These are phyloP conservation scores for Iris pallida DNA, from an alignment of 116 monocot genomes.

Conservation along the genomic window DNA sequence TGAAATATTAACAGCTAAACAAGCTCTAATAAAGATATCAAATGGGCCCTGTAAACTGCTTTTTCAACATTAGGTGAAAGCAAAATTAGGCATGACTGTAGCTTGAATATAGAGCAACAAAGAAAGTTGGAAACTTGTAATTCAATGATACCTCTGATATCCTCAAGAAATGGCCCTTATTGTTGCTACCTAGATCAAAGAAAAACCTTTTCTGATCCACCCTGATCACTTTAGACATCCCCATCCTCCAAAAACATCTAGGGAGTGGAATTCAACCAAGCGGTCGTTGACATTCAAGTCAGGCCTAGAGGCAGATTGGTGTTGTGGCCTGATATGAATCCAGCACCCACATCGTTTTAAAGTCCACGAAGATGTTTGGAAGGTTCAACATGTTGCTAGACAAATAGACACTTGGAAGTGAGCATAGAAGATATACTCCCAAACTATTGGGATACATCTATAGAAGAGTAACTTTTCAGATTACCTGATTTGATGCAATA, in stretches of 20 bases:
- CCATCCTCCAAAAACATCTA: constrained; percentile 46
- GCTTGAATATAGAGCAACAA: too few species aligned
- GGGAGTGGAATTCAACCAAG: constrained; percentile 37
- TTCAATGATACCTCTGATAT: constrained; percentile 50
- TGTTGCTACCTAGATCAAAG: constrained; percentile 84
- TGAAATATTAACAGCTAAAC: too few species aligned
- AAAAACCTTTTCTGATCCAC: constrained; percentile 84
- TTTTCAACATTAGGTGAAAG: not conserved
- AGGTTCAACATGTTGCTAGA: constrained; percentile 37
- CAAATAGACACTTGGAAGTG: not conserved
- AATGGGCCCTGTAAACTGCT: constrained; percentile 83
- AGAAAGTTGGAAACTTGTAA: not conserved
- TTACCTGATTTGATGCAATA: constrained; percentile 38
- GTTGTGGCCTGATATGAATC: constrained; percentile 62
- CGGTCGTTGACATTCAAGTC: constrained; percentile 54
- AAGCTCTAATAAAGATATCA: too few species aligned
- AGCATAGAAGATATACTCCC: not conserved
- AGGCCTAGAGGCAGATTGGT: constrained; percentile 32
- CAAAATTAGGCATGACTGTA: not conserved
- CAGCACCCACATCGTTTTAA: constrained; percentile 78
- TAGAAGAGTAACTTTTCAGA: not conserved
- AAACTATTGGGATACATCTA: not conserved
- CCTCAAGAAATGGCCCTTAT: constrained; percentile 67
- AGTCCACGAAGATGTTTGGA: constrained; percentile 42
- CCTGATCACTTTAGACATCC: constrained; percentile 64